phyloP scores from a whole-genome alignment of 2,329 filamentous ascomycete species.

The Incumbomyces delicatus region DNA sequence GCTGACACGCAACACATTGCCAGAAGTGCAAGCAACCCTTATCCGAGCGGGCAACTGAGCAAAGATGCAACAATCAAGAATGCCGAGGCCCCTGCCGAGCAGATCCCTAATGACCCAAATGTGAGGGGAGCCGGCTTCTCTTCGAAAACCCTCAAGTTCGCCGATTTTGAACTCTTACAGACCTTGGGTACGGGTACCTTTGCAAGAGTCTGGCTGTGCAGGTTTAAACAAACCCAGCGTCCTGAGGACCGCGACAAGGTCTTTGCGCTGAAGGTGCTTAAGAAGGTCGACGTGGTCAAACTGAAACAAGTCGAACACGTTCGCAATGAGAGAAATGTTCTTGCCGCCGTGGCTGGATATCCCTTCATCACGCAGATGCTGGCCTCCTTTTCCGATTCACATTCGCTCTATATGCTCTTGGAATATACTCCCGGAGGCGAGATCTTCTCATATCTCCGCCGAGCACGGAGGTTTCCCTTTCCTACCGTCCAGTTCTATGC shows the following conservation, averaged over 20 bases:
- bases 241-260: constrained; percentile 30
- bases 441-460: constrained; percentile 55
- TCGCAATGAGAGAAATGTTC: constrained; percentile 55
- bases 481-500: constrained; percentile 56
- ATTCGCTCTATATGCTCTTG: constrained; percentile 49
- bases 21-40: constrained; percentile 20
- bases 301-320: constrained; percentile 61
- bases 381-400: constrained; percentile 54
- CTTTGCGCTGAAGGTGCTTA: constrained; percentile 41
- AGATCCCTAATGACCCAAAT: constrained; percentile 30
- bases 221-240: constrained; percentile 28
- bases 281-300: constrained; percentile 45
- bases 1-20: constrained; percentile 13
- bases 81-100: constrained; percentile 16
- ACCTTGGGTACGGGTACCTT: constrained; percentile 44
- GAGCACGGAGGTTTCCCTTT: constrained; percentile 50
- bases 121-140: constrained; percentile 31
- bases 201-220: constrained; percentile 41
- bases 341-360: constrained; percentile 52
- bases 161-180: constrained; percentile 39
- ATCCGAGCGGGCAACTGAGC: constrained; percentile 19
- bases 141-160: constrained; percentile 28
- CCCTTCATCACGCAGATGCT: constrained; percentile 58
- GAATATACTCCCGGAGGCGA: constrained; percentile 60
- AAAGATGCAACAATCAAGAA: constrained; percentile 16